Percentiles rank a stretch among this genome's conserved stretches.
Evolutionary conservation across 495 filamentous ascomycete species (phyloP).

Genomic region (Penicillium parvum): DNA sequence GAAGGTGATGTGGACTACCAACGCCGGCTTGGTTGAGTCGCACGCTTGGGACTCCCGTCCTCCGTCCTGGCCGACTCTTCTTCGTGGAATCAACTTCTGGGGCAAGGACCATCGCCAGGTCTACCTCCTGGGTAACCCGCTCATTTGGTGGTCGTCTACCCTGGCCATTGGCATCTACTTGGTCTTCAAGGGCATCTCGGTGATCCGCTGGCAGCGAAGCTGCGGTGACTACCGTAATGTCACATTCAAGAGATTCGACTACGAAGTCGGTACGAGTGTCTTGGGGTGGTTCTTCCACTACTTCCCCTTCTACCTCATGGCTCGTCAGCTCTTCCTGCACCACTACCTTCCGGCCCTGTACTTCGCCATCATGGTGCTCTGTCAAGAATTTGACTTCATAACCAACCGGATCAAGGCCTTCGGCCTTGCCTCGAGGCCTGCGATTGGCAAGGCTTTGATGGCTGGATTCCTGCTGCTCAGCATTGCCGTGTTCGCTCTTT

Average conservation of each 20-base stretch:
- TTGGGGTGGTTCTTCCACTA: conserved; percentile 96
- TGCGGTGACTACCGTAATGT: conserved; percentile 77
- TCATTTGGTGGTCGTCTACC: conserved; percentile 92
- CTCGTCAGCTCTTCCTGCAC: conserved; percentile 94
- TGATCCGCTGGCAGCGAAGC: conserved; percentile 91
- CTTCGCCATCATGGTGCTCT: conserved; percentile 85
- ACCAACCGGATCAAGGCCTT: conserved; percentile 61
- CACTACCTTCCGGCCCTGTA: conserved; percentile 96
- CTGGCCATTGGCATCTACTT: conserved; percentile 73
- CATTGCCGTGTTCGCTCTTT: conserved; percentile 74
- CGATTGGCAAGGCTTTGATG: conserved; percentile 66
- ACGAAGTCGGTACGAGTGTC: conserved; percentile 85
- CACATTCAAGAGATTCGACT: conserved; percentile 93
- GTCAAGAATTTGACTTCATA: conserved; percentile 83
- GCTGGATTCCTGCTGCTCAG: conserved; percentile 66
- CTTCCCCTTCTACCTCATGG: conserved; percentile 97
- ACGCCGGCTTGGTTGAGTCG: conserved; percentile 91
- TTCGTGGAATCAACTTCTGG: conserved; percentile 99
- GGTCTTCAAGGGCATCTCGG: conserved; percentile 77
- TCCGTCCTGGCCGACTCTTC: conserved; percentile 86
- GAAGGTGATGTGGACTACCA: conserved; percentile 98
- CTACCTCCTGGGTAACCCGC: conserved; percentile 91
- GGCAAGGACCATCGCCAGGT: conserved; percentile 90
- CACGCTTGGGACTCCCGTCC: conserved; percentile 98
- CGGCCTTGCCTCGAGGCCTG: conserved; percentile 65